Conservation (phyloP, 495 filamentous ascomycete genomes). For the Pyrenula aspistea region DNA sequence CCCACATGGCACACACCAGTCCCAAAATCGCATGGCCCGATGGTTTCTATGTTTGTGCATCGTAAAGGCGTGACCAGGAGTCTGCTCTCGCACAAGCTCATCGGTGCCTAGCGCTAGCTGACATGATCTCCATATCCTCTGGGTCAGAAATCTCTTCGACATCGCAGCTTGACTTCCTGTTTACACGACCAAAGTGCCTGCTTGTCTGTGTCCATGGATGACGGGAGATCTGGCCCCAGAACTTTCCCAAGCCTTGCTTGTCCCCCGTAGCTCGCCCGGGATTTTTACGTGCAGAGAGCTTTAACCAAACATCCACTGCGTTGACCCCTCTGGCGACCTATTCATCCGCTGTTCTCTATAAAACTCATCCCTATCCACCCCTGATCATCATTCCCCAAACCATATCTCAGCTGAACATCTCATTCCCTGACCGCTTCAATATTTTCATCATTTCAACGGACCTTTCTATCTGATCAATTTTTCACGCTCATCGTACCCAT, state of each 20-base stretch:
- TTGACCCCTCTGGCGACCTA: not conserved
- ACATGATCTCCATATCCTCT: not conserved
- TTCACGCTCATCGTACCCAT: not conserved
- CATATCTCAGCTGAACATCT: no score
- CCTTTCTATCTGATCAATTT: not conserved
- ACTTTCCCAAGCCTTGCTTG: not conserved
- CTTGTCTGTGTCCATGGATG: not conserved
- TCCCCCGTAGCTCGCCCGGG: not conserved
- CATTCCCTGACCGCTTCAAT: no score
- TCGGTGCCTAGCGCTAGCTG: not conserved
- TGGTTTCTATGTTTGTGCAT: not conserved
- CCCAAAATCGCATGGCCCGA: not conserved
- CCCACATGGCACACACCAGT: not conserved
- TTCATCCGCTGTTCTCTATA: not conserved
- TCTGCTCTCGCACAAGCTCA: not conserved
- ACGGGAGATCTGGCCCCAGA: not conserved
- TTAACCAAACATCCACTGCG: not conserved
- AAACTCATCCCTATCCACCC: not conserved
- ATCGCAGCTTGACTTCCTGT: no score
- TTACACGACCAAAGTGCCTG: no score
- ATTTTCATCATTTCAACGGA: no score
- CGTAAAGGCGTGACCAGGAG: not conserved
- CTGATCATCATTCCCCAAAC: not conserved
- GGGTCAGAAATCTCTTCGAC: no score
- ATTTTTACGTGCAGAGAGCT: not conserved